These are phyloP conservation scores for Inga leiocalycina DNA, from an alignment of 306 rosid genomes.

Conservation along the genomic window DNA sequence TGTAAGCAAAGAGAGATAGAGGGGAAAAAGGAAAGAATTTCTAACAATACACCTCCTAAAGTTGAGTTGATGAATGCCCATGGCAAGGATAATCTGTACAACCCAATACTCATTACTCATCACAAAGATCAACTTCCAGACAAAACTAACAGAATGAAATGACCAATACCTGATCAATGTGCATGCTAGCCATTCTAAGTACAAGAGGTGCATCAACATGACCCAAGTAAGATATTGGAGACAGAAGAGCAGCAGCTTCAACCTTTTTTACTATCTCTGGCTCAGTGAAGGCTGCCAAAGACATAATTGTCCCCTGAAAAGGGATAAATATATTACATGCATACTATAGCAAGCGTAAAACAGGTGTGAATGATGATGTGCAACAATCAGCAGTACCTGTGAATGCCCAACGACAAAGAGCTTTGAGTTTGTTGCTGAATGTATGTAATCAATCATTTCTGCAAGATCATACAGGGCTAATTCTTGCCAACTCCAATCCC, in stretches of 20 bases:
- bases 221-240: constrained; percentile 83
- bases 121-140: constrained; percentile 23
- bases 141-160: constrained; percentile 24
- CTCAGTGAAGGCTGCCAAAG: constrained; percentile 75
- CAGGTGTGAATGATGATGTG: constrained; percentile 18
- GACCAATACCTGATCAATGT: constrained; percentile 73
- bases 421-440: constrained; percentile 58
- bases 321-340: constrained; percentile 23
- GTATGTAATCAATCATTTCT: constrained; percentile 67
- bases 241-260: constrained; percentile 86
- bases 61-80: constrained; percentile 74
- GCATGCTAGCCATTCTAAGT: constrained; percentile 71
- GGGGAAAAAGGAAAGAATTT: constrained; percentile 24
- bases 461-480: constrained; percentile 76
- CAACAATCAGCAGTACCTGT: constrained; percentile 60
- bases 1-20: constrained; percentile 18
- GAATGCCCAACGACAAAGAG: constrained; percentile 88
- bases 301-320: constrained; percentile 83
- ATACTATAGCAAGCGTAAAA: constrained; percentile 18
- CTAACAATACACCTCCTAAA: constrained; percentile 60
- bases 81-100: constrained; percentile 70
- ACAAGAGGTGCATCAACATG: constrained; percentile 72
- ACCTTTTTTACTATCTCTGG: constrained; percentile 69
- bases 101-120: constrained; percentile 38
- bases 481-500: constrained; percentile 99